Evolutionary conservation across 2,329 filamentous ascomycete genomes (phyloP).

Genomic region (Aspergillus intermedius): DNA sequence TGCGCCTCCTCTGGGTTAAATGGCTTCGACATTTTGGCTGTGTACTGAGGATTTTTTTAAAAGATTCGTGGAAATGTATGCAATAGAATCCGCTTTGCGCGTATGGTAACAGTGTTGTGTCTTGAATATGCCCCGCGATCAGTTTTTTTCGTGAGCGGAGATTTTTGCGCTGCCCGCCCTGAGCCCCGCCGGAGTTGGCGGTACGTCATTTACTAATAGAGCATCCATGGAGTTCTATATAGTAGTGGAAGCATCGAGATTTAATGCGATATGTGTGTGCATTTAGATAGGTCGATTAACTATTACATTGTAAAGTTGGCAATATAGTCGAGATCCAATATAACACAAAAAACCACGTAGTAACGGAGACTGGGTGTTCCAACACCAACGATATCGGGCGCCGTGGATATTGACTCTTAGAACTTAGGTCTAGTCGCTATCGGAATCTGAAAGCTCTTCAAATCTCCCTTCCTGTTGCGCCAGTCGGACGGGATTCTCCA

Average conservation of each 20-base stretch:
- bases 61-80: neutral
- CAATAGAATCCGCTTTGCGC: neutral
- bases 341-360: too few relatives aligned
- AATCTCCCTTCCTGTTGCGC: constrained; percentile 65
- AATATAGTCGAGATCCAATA: too few relatives aligned
- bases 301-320: too few relatives aligned
- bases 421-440: constrained; percentile 23
- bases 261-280: too few relatives aligned
- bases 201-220: constrained; percentile 11
- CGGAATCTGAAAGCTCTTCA: constrained; percentile 58
- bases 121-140: constrained; percentile 22
- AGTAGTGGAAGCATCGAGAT: too few relatives aligned
- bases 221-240: neutral
- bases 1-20: constrained; percentile 58
- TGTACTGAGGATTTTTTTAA: neutral
- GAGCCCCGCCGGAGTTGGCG: constrained; percentile 5
- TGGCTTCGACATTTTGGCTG: constrained; percentile 30
- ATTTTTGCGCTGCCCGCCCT: constrained; percentile 8
- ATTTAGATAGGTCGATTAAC: too few relatives aligned
- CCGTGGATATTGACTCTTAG: too few relatives aligned
- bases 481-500: constrained; percentile 70
- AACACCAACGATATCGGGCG: too few relatives aligned
- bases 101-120: constrained; percentile 1
- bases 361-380: too few relatives aligned
- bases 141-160: constrained; percentile 24